These are phyloP conservation scores for Linnemannia zychae DNA, from an alignment of 192 early-diverging fungal genomes.

Conservation along the genomic window DNA sequence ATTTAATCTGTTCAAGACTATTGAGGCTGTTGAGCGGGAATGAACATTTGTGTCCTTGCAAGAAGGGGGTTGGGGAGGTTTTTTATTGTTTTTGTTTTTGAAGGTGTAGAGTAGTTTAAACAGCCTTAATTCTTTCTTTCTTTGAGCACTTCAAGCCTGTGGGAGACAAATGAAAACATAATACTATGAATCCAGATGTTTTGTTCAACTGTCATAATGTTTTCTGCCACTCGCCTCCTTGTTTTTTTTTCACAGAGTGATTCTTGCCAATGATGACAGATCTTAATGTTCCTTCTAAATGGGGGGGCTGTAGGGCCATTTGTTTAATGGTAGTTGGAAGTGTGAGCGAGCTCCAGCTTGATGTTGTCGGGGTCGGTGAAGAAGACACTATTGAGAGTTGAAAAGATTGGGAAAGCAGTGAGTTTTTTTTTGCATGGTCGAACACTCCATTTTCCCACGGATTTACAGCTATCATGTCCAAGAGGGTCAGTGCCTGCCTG, in stretches of 20 bases:
- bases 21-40: slow-evolving; percentile 35
- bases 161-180: not conserved
- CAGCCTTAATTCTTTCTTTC: not conserved
- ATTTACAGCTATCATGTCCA: not conserved
- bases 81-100: not conserved
- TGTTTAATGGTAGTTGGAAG: not conserved
- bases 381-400: slow-evolving; percentile 27
- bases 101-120: not conserved
- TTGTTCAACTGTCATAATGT: not conserved
- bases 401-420: not conserved
- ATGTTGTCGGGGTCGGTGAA: slow-evolving; percentile 50
- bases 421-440: not conserved
- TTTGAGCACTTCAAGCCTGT: not conserved
- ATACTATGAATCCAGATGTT: not conserved
- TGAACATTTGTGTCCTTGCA: not conserved
- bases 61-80: no score
- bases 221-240: not conserved
- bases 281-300: no score
- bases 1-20: slow-evolving; percentile 48
- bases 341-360: slow-evolving; percentile 47
- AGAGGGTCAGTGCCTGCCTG: not conserved
- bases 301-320: no score
- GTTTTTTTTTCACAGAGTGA: not conserved
- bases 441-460: not conserved
- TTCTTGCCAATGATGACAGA: not conserved